phyloP scores from a whole-genome alignment of 345 rosid genomes.

The Rhodamnia argentea region DNA sequence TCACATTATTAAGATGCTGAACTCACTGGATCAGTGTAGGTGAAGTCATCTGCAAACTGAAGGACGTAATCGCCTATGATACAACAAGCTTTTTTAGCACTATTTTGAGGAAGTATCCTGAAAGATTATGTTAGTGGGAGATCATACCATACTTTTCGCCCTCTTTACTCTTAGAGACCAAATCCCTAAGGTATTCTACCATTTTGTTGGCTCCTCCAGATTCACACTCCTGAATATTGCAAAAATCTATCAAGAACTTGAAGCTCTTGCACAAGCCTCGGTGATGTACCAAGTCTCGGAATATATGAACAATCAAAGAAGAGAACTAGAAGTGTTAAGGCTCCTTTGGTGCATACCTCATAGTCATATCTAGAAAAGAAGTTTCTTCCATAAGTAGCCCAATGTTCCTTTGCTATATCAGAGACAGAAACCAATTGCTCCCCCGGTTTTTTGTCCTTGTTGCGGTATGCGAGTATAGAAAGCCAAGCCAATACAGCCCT shows the following conservation, averaged over 20 bases:
- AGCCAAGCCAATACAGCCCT: slow-evolving; percentile 98
- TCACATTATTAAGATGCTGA: not conserved
- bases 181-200: slow-evolving; percentile 66
- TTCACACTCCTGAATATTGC: slow-evolving; percentile 63
- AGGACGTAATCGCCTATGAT: slow-evolving; percentile 58
- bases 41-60: slow-evolving; percentile 78
- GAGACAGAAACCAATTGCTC: slow-evolving; percentile 74
- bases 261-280: not conserved
- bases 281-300: not conserved
- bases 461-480: slow-evolving; percentile 68
- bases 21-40: slow-evolving; percentile 90
- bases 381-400: slow-evolving; percentile 93
- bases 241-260: slow-evolving; percentile 3
- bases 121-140: not conserved
- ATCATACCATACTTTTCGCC: slow-evolving; percentile 69
- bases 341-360: slow-evolving; percentile 33
- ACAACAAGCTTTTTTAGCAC: not conserved
- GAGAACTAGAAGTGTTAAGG: not conserved
- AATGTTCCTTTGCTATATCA: slow-evolving; percentile 79
- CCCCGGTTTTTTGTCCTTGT: slow-evolving; percentile 70
- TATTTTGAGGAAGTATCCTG: not conserved
- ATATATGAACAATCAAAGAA: not conserved
- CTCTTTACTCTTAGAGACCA: slow-evolving; percentile 53
- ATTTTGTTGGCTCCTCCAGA: slow-evolving; percentile 89
- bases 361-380: slow-evolving; percentile 92